These are phyloP conservation scores for Plectosphaerella plurivora DNA, from an alignment of 2,329 filamentous ascomycete genomes.

Conservation along the genomic window DNA sequence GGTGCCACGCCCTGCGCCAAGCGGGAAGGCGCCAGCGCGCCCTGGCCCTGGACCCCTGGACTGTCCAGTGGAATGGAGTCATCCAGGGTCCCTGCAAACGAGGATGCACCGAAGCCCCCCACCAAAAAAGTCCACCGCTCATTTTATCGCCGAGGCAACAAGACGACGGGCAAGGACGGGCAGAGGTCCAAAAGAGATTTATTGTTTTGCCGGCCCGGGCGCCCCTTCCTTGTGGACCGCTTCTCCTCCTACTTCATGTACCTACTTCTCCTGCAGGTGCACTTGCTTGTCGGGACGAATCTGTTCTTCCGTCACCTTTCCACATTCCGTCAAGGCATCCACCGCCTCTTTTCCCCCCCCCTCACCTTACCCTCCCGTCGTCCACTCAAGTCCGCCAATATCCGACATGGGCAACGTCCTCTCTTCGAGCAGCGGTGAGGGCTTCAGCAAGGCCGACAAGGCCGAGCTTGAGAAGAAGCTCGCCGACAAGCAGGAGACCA, in stretches of 20 bases:
- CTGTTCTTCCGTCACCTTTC: no score
- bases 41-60: no score
- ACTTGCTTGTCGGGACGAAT: no score
- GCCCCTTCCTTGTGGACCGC: slow-evolving; percentile 6
- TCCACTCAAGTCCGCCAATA: slow-evolving; percentile 2
- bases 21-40: no score
- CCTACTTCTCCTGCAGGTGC: not conserved
- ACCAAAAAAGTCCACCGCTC: slow-evolving; percentile 1
- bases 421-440: slow-evolving; percentile 27
- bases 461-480: slow-evolving; percentile 31
- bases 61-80: no score
- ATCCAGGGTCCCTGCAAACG: no score
- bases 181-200: not conserved
- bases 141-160: slow-evolving; percentile 13
- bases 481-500: slow-evolving; percentile 30
- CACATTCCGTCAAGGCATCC: no score
- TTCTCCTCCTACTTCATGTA: not conserved
- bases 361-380: slow-evolving; percentile 1
- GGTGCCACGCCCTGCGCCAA: no score
- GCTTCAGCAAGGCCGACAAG: slow-evolving; percentile 24
- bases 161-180: not conserved
- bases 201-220: slow-evolving; percentile 4
- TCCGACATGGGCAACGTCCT: slow-evolving; percentile 33
- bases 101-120: no score
- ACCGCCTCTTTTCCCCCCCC: not conserved